phyloP scores from a whole-genome alignment of 139 green algal species.

The Zygnema cylindricum region DNA sequence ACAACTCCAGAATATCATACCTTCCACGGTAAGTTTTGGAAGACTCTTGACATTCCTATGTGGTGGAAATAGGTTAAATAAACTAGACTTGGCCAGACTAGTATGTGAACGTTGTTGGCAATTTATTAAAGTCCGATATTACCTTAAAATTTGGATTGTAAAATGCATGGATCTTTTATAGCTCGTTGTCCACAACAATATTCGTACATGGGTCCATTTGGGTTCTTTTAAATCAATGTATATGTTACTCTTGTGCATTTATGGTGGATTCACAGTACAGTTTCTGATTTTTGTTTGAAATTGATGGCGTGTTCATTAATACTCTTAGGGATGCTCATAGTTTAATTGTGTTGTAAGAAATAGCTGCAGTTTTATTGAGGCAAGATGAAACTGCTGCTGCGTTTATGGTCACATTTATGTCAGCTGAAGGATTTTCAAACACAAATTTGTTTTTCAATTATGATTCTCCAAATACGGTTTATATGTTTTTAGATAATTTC shows the following conservation, averaged over 20 bases:
- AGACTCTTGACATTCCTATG: constrained; percentile 1
- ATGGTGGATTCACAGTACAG: neutral
- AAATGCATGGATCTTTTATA: neutral
- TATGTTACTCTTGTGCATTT: neutral
- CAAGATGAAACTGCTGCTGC: neutral
- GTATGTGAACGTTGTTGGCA: too few species aligned
- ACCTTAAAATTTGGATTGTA: too few species aligned
- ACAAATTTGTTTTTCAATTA: neutral
- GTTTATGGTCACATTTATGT: neutral
- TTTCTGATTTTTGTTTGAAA: neutral
- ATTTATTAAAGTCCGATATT: too few species aligned
- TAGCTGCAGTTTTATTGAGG: too few species aligned
- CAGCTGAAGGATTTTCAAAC: too few species aligned
- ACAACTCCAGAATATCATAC: constrained; percentile 21
- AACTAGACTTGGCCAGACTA: too few species aligned
- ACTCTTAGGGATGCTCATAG: neutral
- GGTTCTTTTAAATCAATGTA: neutral
- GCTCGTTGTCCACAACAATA: neutral
- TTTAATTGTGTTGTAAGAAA: too few species aligned
- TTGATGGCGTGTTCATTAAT: neutral
- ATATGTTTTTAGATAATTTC: neutral
- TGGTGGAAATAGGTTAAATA: too few species aligned
- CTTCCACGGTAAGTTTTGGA: neutral
- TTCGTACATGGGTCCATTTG: neutral
- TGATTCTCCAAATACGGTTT: neutral